phyloP scores from a whole-genome alignment of 805 yeast genomes.

The Tetrapisispora phaffii region DNA sequence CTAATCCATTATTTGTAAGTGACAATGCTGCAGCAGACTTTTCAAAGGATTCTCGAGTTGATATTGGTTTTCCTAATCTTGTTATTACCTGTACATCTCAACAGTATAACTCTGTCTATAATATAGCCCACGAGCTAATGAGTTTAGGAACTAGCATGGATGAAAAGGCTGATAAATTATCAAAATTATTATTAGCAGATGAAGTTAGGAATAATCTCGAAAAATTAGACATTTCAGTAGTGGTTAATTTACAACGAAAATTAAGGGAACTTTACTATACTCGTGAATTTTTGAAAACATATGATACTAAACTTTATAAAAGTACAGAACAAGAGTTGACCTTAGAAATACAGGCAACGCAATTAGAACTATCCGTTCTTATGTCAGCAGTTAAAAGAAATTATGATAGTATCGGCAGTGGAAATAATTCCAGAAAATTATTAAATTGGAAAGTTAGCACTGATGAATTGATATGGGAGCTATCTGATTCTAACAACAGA shows the following conservation, averaged over 20 bases:
- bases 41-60: constrained; percentile 24
- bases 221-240: constrained; percentile 33
- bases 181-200: constrained; percentile 44
- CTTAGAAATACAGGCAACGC: constrained; percentile 27
- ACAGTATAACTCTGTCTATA: constrained; percentile 46
- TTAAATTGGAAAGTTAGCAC: constrained; percentile 43
- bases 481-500: constrained; percentile 37
- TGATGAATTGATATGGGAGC: constrained; percentile 50
- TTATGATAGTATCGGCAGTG: constrained; percentile 22
- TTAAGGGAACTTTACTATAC: constrained; percentile 35
- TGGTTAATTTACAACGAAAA: constrained; percentile 40
- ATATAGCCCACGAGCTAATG: constrained; percentile 38
- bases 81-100: constrained; percentile 44
- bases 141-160: constrained; percentile 30
- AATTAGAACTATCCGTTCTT: constrained; percentile 34
- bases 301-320: constrained; percentile 26
- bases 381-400: constrained; percentile 35
- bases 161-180: constrained; percentile 37
- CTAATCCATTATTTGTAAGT: constrained; percentile 41
- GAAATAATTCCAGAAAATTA: constrained; percentile 13
- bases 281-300: constrained; percentile 33
- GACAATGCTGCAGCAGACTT: constrained; percentile 19
- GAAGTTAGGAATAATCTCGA: constrained; percentile 35
- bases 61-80: constrained; percentile 37
- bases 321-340: constrained; percentile 32